Percentiles rank a stretch among this genome's conserved stretches.
phyloP scores from a whole-genome alignment of 768 basidiomycete species.

The Pleurotus ostreatus region DNA sequence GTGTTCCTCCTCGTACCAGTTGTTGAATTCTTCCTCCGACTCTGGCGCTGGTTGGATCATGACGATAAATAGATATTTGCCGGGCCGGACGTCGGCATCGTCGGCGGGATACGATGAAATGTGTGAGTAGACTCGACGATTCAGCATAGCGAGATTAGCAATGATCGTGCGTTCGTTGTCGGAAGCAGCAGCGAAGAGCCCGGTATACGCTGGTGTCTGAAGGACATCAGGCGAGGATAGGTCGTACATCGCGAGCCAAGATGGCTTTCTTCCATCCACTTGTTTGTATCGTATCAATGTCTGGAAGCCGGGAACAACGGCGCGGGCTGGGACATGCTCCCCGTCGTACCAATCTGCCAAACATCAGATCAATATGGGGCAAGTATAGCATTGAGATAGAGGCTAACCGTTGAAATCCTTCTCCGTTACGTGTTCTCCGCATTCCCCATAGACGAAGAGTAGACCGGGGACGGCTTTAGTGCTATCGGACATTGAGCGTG shows the following conservation, averaged over 20 bases:
- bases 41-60: conserved; percentile 17
- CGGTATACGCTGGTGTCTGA: conserved; percentile 19
- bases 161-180: conserved; percentile 21
- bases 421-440: conserved; percentile 20
- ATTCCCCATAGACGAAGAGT: conserved; percentile 26
- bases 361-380: not conserved
- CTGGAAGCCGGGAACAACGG: conserved; percentile 22
- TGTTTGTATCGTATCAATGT: conserved; percentile 25
- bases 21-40: conserved; percentile 26
- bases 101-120: conserved; percentile 11
- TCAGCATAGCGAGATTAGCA: conserved; percentile 17
- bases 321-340: conserved; percentile 26
- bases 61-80: conserved; percentile 20
- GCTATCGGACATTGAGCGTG: not conserved
- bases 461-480: conserved; percentile 10
- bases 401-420: conserved; percentile 24
- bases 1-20: conserved; percentile 35
- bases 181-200: conserved; percentile 17
- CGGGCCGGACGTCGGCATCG: conserved; percentile 13
- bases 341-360: conserved; percentile 29
- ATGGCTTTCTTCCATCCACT: conserved; percentile 20
- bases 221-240: conserved; percentile 16
- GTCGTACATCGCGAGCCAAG: conserved; percentile 29
- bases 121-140: conserved; percentile 21
- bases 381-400: not conserved